Evolutionary conservation across 805 yeast genomes (phyloP), one percentile per base, ranked within the genome.

Genomic region (Kodamaea hsintzibuensis): DNA sequence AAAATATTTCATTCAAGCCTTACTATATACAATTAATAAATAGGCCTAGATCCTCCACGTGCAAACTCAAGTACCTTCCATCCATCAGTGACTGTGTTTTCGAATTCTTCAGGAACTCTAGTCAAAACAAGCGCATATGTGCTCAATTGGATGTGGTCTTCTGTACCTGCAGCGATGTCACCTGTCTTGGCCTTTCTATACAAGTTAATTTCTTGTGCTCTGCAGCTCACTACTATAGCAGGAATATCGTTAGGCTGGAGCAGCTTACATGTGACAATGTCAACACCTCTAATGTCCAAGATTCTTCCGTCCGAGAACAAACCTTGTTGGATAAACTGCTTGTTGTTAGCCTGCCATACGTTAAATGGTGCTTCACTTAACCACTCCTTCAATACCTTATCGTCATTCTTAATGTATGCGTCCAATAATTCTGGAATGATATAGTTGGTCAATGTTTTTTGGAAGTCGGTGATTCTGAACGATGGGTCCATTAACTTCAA

Each of bases 81-180:
- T 35, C 99, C 99, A 66, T 90, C 96, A 19, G 99, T 95, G 65
- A 86, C 92, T 51, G 82, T 81, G 69, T 95, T 89, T 58, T 86
- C 96, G 66, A 95, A 84, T 56, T 92, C 91, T 71, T 92, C 99
- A 2, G 97, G 91, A 50, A 89, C 78, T 71, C 99, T 84, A 16
- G 99, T 91, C 62, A 95, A 77, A 18, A 93, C 99, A 91, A 95
- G 84, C 42, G 96, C 98, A 69, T 95, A 95, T n/a, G 96, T 86
- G 63, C 96, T 86, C 81, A 90, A 82, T 70, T 90, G 84, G 61
- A 95, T 90, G 71, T 91, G 91, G 64, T 92, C 96, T 67, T 91
- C 97, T 33, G 91, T 84, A 64, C 99, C 99, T 7, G 98, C 99
- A 52, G 92, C 96, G 52, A 95, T 80, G 72, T 93, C 96, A 50